Evolutionary conservation across 2,329 filamentous ascomycete species (phyloP).

Genomic region (Ceratocystis ficicola): DNA sequence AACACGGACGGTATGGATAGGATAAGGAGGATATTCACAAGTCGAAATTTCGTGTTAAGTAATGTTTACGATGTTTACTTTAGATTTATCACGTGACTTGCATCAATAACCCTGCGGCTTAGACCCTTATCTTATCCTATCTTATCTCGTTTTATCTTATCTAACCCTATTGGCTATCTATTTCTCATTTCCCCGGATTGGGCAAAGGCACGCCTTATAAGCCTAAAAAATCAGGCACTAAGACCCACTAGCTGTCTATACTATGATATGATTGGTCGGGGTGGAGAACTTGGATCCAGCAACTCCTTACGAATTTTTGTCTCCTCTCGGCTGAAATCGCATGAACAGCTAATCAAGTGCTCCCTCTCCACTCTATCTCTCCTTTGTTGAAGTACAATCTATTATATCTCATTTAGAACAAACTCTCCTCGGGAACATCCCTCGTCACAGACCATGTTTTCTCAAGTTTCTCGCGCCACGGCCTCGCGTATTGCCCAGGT

Average conservation of each 20-base stretch:
- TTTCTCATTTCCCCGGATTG: no score
- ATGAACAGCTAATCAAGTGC: not conserved
- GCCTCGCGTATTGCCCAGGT: conserved; percentile 44
- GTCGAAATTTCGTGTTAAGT: no score
- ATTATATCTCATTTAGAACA: conserved; percentile 1
- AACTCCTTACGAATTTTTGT: conserved; percentile 14
- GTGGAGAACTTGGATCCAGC: not conserved
- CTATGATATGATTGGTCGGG: conserved; percentile 4
- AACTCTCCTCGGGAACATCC: no score
- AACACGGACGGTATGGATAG: no score
- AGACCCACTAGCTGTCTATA: not conserved
- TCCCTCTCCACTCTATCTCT: conserved; percentile 16
- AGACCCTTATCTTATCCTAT: no score
- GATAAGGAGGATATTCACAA: no score
- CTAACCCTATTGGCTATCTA: not conserved
- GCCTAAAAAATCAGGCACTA: conserved; percentile 8
- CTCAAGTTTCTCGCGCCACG: conserved; percentile 51
- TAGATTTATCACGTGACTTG: no score
- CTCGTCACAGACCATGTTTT: conserved; percentile 41
- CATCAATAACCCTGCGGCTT: no score
- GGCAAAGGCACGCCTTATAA: not conserved
- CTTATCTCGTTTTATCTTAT: no score
- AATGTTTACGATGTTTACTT: no score
- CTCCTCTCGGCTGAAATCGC: not conserved
- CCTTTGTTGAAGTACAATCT: not conserved